Conservation (phyloP, 2,329 filamentous ascomycete species). For the Paecilomyces fulvus region DNA sequence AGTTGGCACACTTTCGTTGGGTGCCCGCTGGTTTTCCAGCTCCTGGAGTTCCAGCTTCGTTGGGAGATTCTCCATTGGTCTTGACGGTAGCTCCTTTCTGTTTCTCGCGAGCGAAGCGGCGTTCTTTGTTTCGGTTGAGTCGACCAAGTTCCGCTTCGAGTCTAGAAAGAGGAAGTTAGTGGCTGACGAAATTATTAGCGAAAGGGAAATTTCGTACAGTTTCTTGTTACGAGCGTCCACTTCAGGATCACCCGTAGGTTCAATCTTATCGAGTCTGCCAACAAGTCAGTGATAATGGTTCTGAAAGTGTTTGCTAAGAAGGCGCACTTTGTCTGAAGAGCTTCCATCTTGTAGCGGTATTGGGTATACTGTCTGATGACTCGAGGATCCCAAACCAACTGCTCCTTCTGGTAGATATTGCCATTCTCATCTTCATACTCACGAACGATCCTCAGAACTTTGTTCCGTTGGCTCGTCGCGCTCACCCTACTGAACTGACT, state of each 20-base stretch:
- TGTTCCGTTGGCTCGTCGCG: constrained; percentile 60
- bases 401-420: constrained; percentile 51
- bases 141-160: constrained; percentile 69
- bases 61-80: constrained; percentile 37
- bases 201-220: constrained; percentile 36
- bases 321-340: constrained; percentile 65
- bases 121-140: constrained; percentile 83
- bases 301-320: background rate
- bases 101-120: constrained; percentile 81
- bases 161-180: constrained; percentile 34
- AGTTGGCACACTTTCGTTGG: constrained; percentile 89
- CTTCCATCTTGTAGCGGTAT: constrained; percentile 61
- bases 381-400: constrained; percentile 66
- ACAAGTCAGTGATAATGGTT: constrained; percentile 4
- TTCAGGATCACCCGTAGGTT: constrained; percentile 59
- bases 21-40: constrained; percentile 60
- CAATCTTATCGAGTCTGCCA: constrained; percentile 49
- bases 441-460: constrained; percentile 65
- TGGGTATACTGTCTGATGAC: constrained; percentile 87
- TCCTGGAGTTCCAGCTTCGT: constrained; percentile 32
- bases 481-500: constrained; percentile 70
- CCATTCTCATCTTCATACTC: constrained; percentile 55
- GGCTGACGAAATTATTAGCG: background rate
- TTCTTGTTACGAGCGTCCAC: constrained; percentile 54
- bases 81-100: constrained; percentile 58